These are phyloP conservation scores for Coniella vitis DNA, from an alignment of 2,329 filamentous ascomycete species.

Conservation along the genomic window DNA sequence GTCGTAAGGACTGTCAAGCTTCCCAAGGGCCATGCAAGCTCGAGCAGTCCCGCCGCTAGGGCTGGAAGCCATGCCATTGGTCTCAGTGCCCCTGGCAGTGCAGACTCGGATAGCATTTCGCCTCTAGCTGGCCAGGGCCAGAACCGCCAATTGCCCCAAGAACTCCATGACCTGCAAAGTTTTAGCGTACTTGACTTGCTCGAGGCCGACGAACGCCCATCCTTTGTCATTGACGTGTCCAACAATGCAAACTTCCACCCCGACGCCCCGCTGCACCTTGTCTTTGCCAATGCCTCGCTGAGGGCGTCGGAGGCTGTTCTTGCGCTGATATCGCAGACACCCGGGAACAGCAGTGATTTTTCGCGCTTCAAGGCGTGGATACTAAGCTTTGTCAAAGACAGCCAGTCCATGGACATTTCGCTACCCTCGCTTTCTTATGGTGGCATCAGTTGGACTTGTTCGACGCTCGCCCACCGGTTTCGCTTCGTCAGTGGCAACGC, in stretches of 20 bases:
- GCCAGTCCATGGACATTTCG: slow-evolving; percentile 45
- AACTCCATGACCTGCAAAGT: slow-evolving; percentile 51
- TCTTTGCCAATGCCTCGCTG: slow-evolving; percentile 64
- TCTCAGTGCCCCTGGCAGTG: slow-evolving; percentile 45
- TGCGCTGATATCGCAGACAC: slow-evolving; percentile 47
- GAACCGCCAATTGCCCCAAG: slow-evolving; percentile 37
- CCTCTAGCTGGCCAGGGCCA: slow-evolving; percentile 42
- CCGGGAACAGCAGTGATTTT: slow-evolving; percentile 42
- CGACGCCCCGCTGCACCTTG: slow-evolving; percentile 48
- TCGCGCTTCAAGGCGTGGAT: slow-evolving; percentile 65
- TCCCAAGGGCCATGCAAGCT: slow-evolving; percentile 45
- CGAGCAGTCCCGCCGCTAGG: slow-evolving; percentile 28
- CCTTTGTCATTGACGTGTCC: slow-evolving; percentile 65
- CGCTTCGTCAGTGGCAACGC: slow-evolving; percentile 58
- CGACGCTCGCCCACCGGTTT: slow-evolving; percentile 60
- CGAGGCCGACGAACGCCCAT: slow-evolving; percentile 70
- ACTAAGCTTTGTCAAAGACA: slow-evolving; percentile 46
- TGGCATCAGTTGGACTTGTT: slow-evolving; percentile 62
- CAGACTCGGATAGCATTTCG: slow-evolving; percentile 44
- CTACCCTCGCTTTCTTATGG: slow-evolving; percentile 54
- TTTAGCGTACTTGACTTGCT: slow-evolving; percentile 66
- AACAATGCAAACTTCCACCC: slow-evolving; percentile 48
- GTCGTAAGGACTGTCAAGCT: slow-evolving; percentile 48
- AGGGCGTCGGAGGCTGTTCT: slow-evolving; percentile 49
- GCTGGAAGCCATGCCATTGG: slow-evolving; percentile 30